Base-by-base conservation (phyloP, 108 stramenopile genomes). In the Cylindrotheca fusiformis region DNA sequence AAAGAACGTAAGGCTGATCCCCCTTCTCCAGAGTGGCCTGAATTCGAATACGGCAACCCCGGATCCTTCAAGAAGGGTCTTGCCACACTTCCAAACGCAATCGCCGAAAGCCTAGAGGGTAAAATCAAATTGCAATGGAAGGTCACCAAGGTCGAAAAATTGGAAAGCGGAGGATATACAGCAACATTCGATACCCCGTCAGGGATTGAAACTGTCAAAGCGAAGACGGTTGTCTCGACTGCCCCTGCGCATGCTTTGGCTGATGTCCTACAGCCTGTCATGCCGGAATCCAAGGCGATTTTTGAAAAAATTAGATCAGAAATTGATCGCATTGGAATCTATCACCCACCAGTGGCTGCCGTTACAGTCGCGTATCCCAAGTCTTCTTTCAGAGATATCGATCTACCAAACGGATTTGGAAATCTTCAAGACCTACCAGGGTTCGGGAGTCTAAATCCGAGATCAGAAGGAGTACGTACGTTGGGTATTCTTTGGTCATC, bases 281-380 rank as follows among this genome's bases (percentile, higher is more conserved):
- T 96, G 47, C 94, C 95, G 4, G 91, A 84, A 22, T 85, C 90
- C 6, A 72, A 82, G 21, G 66, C 53, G 1, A 78, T 98, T 24
- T 84, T 90, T 32, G 80, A 91, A 47, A 77, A 77, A 47, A 57
- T 80, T 21, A 82, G 86, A 45, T 24, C 58, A 22, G 75, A 73
- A 2, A 76, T 87, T 54, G 56, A 78, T 44, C 73, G 87, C 45
- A 49, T 72, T 23, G 85, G 85, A 20, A 82, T 97, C 21, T 96
- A 96, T 83, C 81, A 93, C 59, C 97, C 97, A 18, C 96, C 97
- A 4, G 95, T 98, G 14, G 93, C 92, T 0, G 84, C 93, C 24
- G 95, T 95, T 0, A 94, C 95, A 17, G 67, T 97, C 21, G 95
- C 95, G 6, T 98, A 98, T 67, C 94, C 95, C 50, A 95, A 95